These are phyloP conservation scores for Amylostereum chailletii DNA, from an alignment of 1,284 basidiomycete genomes.

Conservation along the genomic window DNA sequence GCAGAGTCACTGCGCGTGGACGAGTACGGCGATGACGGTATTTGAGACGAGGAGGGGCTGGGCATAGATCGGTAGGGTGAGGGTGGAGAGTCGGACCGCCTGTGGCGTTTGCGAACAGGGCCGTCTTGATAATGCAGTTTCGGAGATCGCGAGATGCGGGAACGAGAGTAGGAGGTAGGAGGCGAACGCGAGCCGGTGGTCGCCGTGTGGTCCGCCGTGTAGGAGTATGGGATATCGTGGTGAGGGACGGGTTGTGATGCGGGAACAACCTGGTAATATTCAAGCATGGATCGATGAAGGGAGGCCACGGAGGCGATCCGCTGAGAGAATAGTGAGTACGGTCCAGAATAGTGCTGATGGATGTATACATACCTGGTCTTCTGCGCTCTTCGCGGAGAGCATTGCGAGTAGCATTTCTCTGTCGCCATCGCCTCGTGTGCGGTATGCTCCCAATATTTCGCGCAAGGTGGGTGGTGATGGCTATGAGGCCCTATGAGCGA, in stretches of 20 bases:
- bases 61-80: conserved; percentile 7
- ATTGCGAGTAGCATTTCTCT: conserved; percentile 82
- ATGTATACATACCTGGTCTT: conserved; percentile 62
- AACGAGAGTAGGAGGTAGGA: background rate
- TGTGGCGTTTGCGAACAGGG: conserved; percentile 12
- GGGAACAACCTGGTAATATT: conserved; percentile 35
- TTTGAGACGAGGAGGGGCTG: background rate
- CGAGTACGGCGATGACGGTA: conserved; percentile 10
- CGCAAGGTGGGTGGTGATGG: conserved; percentile 69
- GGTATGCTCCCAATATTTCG: conserved; percentile 80
- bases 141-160: no score
- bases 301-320: conserved; percentile 61
- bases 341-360: conserved; percentile 4
- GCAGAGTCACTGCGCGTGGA: conserved; percentile 8
- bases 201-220: background rate
- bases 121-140: background rate
- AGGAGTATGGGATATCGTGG: conserved; percentile 3
- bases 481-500: conserved; percentile 24
- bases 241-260: background rate
- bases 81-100: conserved; percentile 11
- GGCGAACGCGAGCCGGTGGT: conserved; percentile 5
- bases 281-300: conserved; percentile 61
- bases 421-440: conserved; percentile 78
- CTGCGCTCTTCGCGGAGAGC: conserved; percentile 82
- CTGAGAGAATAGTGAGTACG: conserved; percentile 24